Evolutionary conservation across 148 eudicot species (phyloP).

Genomic region (Cornus florida): DNA sequence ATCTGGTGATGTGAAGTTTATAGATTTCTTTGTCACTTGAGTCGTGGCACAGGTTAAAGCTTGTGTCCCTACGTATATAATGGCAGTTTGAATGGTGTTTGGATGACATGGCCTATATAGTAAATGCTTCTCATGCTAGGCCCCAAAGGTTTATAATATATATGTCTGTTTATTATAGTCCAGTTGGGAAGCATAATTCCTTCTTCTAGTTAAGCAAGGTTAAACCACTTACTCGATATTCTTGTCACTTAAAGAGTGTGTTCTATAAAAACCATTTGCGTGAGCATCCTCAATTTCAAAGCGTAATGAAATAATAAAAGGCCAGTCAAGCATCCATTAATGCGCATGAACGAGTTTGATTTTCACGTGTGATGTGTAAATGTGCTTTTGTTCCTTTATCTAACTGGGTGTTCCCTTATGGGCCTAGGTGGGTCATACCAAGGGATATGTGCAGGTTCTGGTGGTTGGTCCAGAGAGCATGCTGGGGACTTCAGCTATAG

Average conservation of each 20-base stretch:
- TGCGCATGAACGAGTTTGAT: too few species aligned
- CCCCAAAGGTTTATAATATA: background rate
- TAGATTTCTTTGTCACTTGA: background rate
- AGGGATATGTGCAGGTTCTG: constrained; percentile 89
- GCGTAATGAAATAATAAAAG: background rate
- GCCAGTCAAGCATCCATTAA: background rate
- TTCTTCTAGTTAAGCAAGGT: background rate
- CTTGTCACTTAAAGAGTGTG: background rate
- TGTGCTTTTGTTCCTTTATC: background rate
- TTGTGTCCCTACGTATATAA: background rate
- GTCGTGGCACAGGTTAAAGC: background rate
- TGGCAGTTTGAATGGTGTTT: constrained; percentile 1
- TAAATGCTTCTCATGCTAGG: background rate
- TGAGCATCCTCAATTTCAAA: background rate
- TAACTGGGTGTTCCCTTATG: constrained; percentile 8
- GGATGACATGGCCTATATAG: background rate
- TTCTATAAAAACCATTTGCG: background rate
- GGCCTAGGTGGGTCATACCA: constrained; percentile 88
- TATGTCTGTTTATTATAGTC: background rate
- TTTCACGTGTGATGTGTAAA: background rate
- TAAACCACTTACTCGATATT: background rate
- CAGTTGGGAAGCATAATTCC: background rate
- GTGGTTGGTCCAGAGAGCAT: constrained; percentile 67
- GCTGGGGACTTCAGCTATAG: constrained; percentile 78
- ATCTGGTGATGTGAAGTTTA: background rate